Evolutionary conservation across 2,329 filamentous ascomycete species (phyloP), one percentile per base, ranked within the genome.

Genomic region (Aspergillus brasiliensis): DNA sequence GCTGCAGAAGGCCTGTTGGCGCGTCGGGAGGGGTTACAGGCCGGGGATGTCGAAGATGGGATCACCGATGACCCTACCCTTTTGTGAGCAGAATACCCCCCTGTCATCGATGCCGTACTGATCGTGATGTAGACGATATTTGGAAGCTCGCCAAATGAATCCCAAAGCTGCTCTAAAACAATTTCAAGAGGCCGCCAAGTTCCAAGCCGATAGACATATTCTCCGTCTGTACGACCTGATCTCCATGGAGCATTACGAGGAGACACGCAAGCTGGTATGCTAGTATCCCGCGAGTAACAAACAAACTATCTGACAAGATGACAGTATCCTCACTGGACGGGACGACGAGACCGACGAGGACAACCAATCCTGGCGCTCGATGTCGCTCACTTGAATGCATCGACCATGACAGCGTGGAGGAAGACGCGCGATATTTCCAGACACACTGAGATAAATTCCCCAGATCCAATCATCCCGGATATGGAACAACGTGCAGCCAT

Each of bases 321-420:
- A 15, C 27, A 72, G 70, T 70, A 71, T 51, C 69, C 69, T 0
- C 65, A 68, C 37, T 72, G 69, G 70, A 71, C 64, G 10, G 69
- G 70, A 10, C 63, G 67, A 4, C 57, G 69, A 52, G 62, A 68
- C 53, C 67, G 63, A 8, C 42, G 48, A 15, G 67, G 69, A 1
- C 34, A 58, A 3, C 69, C 69, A 2, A 62, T 72, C 2, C 56
- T 62, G 11, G 63, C 69, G 59, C 56, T 69, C 10, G 62, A 71
- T 10, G 13, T 65, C 13, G 47, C 53, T 1, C 46, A 62, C 8
- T 55, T 68, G 5, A 42, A 61, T 25, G 49, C 62, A 51, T 51
- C 25, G 7, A 56, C 57, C 1, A 21, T 71, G 2, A 13, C 34
- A 11, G 38, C 56, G 13, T 71, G 68, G 69, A 60, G 61, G 5